Percentiles rank a stretch among this genome's conserved stretches.
These are phyloP conservation scores for Colletotrichum sp. DNA, from an alignment of 2,329 filamentous ascomycete genomes.

Conservation along the genomic window DNA sequence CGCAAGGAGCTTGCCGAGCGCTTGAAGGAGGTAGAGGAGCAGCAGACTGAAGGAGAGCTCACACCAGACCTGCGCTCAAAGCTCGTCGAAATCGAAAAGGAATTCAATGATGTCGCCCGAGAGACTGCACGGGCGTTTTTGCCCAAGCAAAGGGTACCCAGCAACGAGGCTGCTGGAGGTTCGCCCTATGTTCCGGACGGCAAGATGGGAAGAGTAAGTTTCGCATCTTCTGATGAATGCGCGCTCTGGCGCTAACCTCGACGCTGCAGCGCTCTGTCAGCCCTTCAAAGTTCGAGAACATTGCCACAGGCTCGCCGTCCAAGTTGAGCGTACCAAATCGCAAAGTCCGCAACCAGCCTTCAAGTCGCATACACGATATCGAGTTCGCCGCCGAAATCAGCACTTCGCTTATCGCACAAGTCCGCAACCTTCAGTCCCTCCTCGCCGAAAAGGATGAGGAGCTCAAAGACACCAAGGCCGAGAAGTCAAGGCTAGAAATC, in stretches of 20 bases:
- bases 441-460: constrained; percentile 88
- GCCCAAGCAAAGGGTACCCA: constrained; percentile 81
- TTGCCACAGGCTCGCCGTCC: constrained; percentile 84
- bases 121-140: constrained; percentile 90
- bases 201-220: constrained; percentile 57
- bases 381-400: constrained; percentile 99
- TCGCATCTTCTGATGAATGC: neutral
- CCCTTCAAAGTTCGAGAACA: constrained; percentile 81
- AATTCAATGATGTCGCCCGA: constrained; percentile 91
- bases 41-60: constrained; percentile 78
- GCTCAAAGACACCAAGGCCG: constrained; percentile 74
- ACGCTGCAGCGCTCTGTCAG: constrained; percentile 67
- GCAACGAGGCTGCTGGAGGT: constrained; percentile 62
- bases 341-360: constrained; percentile 88
- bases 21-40: constrained; percentile 82
- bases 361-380: constrained; percentile 90
- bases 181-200: constrained; percentile 60
- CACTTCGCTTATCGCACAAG: constrained; percentile 90
- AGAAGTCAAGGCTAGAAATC: constrained; percentile 81
- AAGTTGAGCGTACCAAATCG: constrained; percentile 88
- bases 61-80: constrained; percentile 82
- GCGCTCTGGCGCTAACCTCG: constrained; percentile 2
- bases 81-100: constrained; percentile 86
- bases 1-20: constrained; percentile 82
- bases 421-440: constrained; percentile 85